Evolutionary conservation across 331 rosid genomes (phyloP), one percentile per base, ranked within the genome.

Genomic region (Arachis monticola): DNA sequence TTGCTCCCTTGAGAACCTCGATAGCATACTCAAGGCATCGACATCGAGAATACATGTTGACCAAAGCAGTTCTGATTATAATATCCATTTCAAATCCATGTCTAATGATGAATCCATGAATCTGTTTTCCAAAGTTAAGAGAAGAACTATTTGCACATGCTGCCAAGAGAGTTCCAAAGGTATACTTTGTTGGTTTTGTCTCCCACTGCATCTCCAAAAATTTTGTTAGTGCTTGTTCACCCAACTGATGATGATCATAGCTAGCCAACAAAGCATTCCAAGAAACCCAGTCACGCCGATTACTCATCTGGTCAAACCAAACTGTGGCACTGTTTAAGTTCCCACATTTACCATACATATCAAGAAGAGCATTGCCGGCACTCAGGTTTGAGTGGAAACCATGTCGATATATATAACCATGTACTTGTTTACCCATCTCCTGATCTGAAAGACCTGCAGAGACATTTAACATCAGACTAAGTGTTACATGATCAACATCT

Each of bases 261-360:
- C 87, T 85, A 47, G 89, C 73, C 83, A 89, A 85, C 57, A 92
- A 69, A 80, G 88, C 87, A 81, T 92, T 89, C 91, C 90, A 92
- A 70, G 97, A 92, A 74, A 92, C 85, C 67, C 2, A 70, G 85
- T 92, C 92, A 78, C 86, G 87, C 88, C 86, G 78, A 70, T 65
- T 71, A 77, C 90, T 85, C 83, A 88, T 89, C 68, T 85, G 87
- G 78, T 84, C 65, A 73, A 89, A 89, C 97, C 86, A 89, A 40
- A 80, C 82, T 66, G 79, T 60, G 27, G 87, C 84, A 27, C 87
- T 81, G 73, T 65, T 90, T 70, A 92, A 79, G 89, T 85, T 85
- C 79, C 92, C 91, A 71, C 93, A 92, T 77, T 90, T 85, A 60
- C 93, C 90, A 60, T 92, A 90, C 96, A 90, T 90, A 86, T 92